Percentiles rank a stretch among this genome's conserved stretches.
Conservation (phyloP, 108 stramenopile species). For the Stephanodiscus triporus region DNA sequence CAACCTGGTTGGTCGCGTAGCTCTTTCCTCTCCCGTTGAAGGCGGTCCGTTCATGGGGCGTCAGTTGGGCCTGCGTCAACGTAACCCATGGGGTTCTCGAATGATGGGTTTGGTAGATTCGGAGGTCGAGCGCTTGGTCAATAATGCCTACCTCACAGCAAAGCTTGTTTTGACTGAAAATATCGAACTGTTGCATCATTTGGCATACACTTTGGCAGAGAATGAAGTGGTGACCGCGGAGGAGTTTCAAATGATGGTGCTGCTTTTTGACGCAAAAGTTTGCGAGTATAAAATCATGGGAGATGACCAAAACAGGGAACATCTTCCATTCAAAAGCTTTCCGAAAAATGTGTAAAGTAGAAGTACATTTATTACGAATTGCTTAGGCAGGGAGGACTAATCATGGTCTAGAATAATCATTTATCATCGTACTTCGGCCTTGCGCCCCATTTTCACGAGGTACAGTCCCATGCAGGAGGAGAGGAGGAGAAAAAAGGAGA, state of each 20-base stretch:
- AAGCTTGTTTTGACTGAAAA: constrained; percentile 89
- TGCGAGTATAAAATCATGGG: constrained; percentile 80
- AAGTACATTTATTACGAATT: background rate
- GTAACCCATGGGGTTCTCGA: constrained; percentile 80
- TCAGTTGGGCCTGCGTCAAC: constrained; percentile 61
- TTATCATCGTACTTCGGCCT: no score
- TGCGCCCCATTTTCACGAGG: no score
- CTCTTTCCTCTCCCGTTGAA: constrained; percentile 62
- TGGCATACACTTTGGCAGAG: constrained; percentile 82
- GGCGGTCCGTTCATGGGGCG: constrained; percentile 82
- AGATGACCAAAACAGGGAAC: constrained; percentile 66
- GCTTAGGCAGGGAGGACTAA: no score
- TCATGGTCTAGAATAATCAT: no score
- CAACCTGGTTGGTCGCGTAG: constrained; percentile 89
- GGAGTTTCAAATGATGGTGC: constrained; percentile 94
- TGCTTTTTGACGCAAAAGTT: constrained; percentile 78
- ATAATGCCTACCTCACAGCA: constrained; percentile 87
- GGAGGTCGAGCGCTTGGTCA: constrained; percentile 95
- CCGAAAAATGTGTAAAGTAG: constrained; percentile 57
- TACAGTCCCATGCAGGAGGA: no score
- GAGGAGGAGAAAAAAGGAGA: no score
- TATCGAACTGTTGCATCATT: constrained; percentile 79
- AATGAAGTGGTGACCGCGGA: constrained; percentile 93
- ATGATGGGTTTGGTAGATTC: constrained; percentile 75
- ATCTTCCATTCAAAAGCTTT: constrained; percentile 81